Evolutionary conservation across 768 basidiomycete species (phyloP), one percentile per base, ranked within the genome.

Genomic region (Lactifluus pinguis): DNA sequence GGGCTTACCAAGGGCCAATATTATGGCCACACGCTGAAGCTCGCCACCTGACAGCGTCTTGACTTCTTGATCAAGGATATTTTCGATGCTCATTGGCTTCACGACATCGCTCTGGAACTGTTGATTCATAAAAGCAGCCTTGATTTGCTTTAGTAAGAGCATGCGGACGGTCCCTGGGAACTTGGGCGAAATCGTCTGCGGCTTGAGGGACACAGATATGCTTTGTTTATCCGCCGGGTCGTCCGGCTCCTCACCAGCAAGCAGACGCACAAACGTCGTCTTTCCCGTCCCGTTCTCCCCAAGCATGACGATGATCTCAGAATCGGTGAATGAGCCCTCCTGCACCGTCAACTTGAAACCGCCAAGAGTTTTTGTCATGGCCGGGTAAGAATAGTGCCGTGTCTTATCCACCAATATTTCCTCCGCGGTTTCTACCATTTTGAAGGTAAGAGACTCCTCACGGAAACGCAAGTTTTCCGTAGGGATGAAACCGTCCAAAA

Each of bases 241-340:
- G 75, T 99, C 97, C 6, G 95, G 95, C 19, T 80, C 84, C 67
- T 97, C 95, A 42, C 97, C 97, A 1, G 94, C 93, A 54, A 99
- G 80, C 57, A 99, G 76, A 63, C 95, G 90, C 59, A 99, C 93
- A 72, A 99, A 92, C 1, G 97, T 99, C 48, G 97, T 98, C 80
- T 99, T 99, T 42, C 97, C 95, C 2, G 93, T 99, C 53, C 97
- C 97, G 74, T 99, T 99, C 81, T 99, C 97, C 63, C 97, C 97
- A 38, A 99, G 78, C 87, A 99, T 91, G 72, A 99, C 97, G 68
- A 99, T 92, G 72, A 99, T 99, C 73, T 99, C 97, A 2, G 95
- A 98, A 71, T 98, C 95, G n/a, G 95, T 95, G 76, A 98, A 99
- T 38, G 82, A 82, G 29, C 97, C 97, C 0, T 74, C 76, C 68